These are phyloP conservation scores for Phytopythium mirpurense DNA, from an alignment of 352 stramenopile genomes.

Conservation along the genomic window DNA sequence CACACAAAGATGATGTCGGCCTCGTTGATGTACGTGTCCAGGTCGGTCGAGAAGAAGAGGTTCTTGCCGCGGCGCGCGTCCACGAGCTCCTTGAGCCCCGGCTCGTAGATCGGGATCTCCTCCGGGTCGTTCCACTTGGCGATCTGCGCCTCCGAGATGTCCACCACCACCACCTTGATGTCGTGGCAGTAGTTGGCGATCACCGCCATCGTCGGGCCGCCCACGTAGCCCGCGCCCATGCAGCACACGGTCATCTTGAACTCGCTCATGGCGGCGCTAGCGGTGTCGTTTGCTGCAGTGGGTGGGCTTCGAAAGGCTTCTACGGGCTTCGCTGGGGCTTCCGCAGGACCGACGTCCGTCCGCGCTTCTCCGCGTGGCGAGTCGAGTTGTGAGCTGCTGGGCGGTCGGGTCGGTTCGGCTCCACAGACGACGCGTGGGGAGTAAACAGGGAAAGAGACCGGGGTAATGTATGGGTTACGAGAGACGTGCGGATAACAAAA, in stretches of 20 bases:
- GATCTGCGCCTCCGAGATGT: constrained; percentile 95
- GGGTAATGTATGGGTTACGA: too few species aligned
- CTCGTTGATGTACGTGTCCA: constrained; percentile 95
- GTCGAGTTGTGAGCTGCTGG: too few species aligned
- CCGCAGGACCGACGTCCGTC: too few species aligned
- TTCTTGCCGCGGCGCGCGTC: constrained; percentile 91
- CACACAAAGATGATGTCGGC: constrained; percentile 99
- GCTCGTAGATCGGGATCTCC: constrained; percentile 99
- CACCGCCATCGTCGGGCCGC: constrained; percentile 99
- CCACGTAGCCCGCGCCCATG: constrained; percentile 98
- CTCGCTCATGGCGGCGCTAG: constrained; percentile 11
- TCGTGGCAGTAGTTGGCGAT: constrained; percentile 97
- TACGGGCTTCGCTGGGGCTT: too few species aligned
- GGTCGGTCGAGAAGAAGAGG: constrained; percentile 99
- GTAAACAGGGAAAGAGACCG: too few species aligned
- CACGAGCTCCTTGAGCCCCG: constrained; percentile 96
- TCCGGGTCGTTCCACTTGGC: constrained; percentile 95
- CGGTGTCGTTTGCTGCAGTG: too few species aligned
- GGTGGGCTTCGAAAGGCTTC: too few species aligned
- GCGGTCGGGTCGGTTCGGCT: too few species aligned
- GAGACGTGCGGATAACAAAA: too few species aligned
- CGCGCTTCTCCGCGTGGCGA: too few species aligned
- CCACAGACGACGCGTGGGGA: too few species aligned
- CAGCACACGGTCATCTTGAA: constrained; percentile 93
- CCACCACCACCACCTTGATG: constrained; percentile 97